Conservation (phyloP, 2,329 filamentous ascomycete species). For the Cladobotryum mycophilum region DNA sequence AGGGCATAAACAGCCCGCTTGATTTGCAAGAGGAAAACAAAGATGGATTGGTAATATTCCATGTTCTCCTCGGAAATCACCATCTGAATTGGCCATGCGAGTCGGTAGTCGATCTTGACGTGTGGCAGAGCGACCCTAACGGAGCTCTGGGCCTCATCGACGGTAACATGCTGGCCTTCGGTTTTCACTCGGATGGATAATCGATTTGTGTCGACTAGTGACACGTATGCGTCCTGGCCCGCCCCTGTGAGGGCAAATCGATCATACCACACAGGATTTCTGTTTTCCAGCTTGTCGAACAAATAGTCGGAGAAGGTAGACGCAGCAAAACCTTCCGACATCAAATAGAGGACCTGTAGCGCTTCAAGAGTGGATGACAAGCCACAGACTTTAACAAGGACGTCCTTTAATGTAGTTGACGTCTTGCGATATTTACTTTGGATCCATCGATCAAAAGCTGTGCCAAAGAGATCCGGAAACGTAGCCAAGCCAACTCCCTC, state of each 20-base stretch:
- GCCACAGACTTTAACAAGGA: slow-evolving; percentile 63
- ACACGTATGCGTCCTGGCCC: slow-evolving; percentile 64
- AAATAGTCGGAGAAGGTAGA: slow-evolving; percentile 60
- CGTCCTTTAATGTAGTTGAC: slow-evolving; percentile 56
- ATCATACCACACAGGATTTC: slow-evolving; percentile 64
- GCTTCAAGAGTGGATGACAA: slow-evolving; percentile 59
- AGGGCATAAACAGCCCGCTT: slow-evolving; percentile 64
- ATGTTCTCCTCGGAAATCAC: slow-evolving; percentile 63
- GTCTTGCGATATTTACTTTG: slow-evolving; percentile 65
- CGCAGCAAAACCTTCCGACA: slow-evolving; percentile 64
- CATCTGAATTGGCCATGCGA: slow-evolving; percentile 63
- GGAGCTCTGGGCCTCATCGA: slow-evolving; percentile 46
- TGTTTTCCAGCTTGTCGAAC: slow-evolving; percentile 66
- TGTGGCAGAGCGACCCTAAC: slow-evolving; percentile 52
- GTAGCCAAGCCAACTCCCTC: slow-evolving; percentile 47
- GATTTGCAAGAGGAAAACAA: slow-evolving; percentile 71
- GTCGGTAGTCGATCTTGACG: slow-evolving; percentile 61
- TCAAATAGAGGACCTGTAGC: slow-evolving; percentile 69
- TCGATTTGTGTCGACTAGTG: slow-evolving; percentile 51
- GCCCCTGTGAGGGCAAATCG: slow-evolving; percentile 74
- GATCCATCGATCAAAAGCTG: slow-evolving; percentile 70
- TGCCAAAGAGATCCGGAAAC: slow-evolving; percentile 68
- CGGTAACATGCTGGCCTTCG: slow-evolving; percentile 34
- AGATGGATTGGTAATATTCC: slow-evolving; percentile 62
- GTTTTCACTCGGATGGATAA: slow-evolving; percentile 52